Conservation (phyloP, 352 stramenopile genomes). For the Pelagophyceae sp. region DNA sequence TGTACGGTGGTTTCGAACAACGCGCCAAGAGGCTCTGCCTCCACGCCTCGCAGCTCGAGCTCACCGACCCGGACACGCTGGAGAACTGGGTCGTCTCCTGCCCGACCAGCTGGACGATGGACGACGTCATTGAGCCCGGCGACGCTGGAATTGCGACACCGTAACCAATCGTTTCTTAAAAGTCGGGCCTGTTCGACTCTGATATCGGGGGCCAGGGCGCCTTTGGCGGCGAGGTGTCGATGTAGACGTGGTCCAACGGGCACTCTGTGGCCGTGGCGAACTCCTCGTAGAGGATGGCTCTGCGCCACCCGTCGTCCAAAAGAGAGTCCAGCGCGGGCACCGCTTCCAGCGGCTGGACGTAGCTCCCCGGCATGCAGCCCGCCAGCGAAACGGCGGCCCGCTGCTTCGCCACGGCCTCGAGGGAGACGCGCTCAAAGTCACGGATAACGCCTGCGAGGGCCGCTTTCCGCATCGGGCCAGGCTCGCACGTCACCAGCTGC, state of each 20-base stretch:
- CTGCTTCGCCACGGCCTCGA: background rate
- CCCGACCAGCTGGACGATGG: too few relatives aligned
- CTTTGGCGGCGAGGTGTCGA: background rate
- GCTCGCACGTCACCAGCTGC: conserved; percentile 9
- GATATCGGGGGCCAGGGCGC: too few relatives aligned
- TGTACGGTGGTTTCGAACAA: conserved; percentile 56
- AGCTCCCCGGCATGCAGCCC: background rate
- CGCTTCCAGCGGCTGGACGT: background rate
- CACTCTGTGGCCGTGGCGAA: conserved; percentile 10
- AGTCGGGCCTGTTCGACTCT: too few relatives aligned
- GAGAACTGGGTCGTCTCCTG: too few relatives aligned
- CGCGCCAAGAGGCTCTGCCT: background rate
- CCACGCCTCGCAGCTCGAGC: conserved; percentile 1
- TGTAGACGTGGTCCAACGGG: conserved; percentile 5
- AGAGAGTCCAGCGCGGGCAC: conserved; percentile 3
- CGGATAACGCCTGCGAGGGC: conserved; percentile 9
- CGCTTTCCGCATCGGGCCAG: background rate
- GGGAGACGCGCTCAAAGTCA: background rate
- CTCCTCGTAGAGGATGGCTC: conserved; percentile 8
- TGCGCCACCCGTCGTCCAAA: background rate
- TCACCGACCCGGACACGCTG: conserved; percentile 15
- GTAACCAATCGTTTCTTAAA: too few relatives aligned
- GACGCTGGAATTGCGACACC: too few relatives aligned
- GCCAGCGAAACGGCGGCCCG: background rate
- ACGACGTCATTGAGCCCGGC: too few relatives aligned